These are phyloP conservation scores for Podospora tetraspora DNA, from an alignment of 495 filamentous ascomycete species.

Conservation along the genomic window DNA sequence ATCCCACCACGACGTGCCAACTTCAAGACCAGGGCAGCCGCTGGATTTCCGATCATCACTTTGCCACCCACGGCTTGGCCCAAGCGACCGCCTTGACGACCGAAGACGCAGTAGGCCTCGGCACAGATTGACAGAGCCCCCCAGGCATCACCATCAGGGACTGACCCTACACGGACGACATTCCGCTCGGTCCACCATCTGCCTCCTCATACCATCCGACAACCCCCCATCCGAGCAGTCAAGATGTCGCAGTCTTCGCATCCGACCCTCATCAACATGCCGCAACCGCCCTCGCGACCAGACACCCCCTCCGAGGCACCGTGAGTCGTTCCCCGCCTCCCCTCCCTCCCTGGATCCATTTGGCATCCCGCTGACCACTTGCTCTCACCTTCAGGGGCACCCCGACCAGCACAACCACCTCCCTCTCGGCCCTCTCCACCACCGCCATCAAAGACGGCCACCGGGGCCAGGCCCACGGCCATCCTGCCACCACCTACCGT, in stretches of 20 bases:
- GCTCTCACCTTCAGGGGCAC: constrained; percentile 58
- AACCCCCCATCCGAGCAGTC: not conserved
- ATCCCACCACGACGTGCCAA: not conserved
- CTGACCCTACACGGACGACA: not conserved
- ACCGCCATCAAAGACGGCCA: constrained; percentile 94
- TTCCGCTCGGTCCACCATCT: constrained; percentile 2
- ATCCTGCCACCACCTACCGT: constrained; percentile 44
- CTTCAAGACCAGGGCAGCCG: not conserved
- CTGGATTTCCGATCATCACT: not conserved
- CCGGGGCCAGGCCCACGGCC: constrained; percentile 59
- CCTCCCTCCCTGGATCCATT: not conserved
- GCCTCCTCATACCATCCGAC: not conserved
- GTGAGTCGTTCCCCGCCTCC: constrained; percentile 50
- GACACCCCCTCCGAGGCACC: constrained; percentile 88
- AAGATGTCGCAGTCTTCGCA: constrained; percentile 38
- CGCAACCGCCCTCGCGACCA: constrained; percentile 74
- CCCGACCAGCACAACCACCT: constrained; percentile 82
- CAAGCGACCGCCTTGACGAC: not conserved
- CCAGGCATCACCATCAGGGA: not conserved
- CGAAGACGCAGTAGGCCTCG: not conserved
- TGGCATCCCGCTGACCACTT: not conserved
- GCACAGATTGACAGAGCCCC: not conserved
- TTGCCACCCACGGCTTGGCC: not conserved
- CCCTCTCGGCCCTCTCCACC: constrained; percentile 79
- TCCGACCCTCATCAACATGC: constrained; percentile 78